Evolutionary conservation across 1,284 basidiomycete species (phyloP), one percentile per base, ranked within the genome.

Genomic region (Tremellales sp.): DNA sequence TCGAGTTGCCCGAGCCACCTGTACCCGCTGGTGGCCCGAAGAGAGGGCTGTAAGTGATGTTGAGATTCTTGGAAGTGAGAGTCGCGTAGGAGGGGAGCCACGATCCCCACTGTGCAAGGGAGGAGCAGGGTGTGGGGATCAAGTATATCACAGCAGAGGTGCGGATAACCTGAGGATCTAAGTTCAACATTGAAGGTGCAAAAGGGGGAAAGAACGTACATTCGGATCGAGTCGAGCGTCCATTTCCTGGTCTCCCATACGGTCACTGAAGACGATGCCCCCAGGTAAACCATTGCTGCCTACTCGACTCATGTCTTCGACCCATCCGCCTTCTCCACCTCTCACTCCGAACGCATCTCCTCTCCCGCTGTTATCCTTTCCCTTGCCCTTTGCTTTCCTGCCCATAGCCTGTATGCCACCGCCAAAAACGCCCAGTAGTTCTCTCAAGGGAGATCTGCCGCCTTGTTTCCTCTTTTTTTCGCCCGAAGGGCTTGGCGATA

Each of bases 171-270:
- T 65, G 31, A 9, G n/a, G n/a, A n/a, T n/a, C n/a, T n/a, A n/a
- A n/a, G n/a, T n/a, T n/a, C n/a, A n/a, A n/a, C n/a, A n/a, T n/a
- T n/a, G n/a, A n/a, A n/a, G n/a, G n/a, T n/a, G n/a, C n/a, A n/a
- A n/a, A n/a, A n/a, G 14, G 21, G 22, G 19, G n/a, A 29, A 9
- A 1, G 29, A 27, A 56, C 56, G 53, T 40, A 63, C 60, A 38
- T 57, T 48, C 24, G 52, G 45, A 45, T 63, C 54, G 19, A 34
- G 43, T 10, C 24, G 8, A 39, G 19, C 21, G 8, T 40, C 47
- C 65, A 66, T 67, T 53, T 68, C 66, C 22, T 57, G 56, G 41
- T 65, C 65, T 13, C 64, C 68, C 66, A 68, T 68, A 12, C 68
- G 47, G 50, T 70, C 65, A 16, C 53, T 57, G 34, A 55, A 61